Conservation (phyloP, 495 filamentous ascomycete species). For the Hyaloscypha bicolor region DNA sequence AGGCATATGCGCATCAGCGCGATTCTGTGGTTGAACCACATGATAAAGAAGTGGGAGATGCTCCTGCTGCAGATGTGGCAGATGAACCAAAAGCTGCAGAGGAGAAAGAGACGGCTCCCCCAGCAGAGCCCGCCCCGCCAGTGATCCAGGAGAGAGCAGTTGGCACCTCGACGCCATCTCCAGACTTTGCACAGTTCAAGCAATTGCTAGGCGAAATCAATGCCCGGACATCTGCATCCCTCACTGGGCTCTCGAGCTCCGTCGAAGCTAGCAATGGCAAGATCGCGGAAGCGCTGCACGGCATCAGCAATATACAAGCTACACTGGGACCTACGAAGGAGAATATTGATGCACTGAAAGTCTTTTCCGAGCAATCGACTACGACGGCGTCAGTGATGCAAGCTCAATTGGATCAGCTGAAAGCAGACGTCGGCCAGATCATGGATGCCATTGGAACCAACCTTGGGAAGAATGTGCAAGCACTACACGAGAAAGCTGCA, state of each 20-base stretch:
- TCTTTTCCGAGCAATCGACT: conserved; percentile 24
- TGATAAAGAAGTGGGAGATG: background rate
- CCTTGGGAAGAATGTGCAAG: conserved; percentile 20
- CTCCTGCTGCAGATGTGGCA: background rate
- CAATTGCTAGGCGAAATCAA: conserved; percentile 22
- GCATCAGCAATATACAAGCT: conserved; percentile 18
- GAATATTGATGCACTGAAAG: conserved; percentile 18
- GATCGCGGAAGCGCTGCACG: conserved; percentile 21
- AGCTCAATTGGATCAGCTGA: conserved; percentile 32
- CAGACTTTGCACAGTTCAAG: conserved; percentile 21
- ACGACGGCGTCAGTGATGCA: conserved; percentile 27
- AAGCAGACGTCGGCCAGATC: conserved; percentile 25
- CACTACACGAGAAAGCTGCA: conserved; percentile 14
- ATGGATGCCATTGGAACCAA: conserved; percentile 22
- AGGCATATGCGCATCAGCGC: conserved; percentile 1
- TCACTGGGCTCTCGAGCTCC: conserved; percentile 28
- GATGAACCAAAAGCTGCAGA: background rate
- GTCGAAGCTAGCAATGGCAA: conserved; percentile 27
- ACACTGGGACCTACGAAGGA: conserved; percentile 20
- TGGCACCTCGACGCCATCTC: background rate
- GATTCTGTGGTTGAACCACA: conserved; percentile 12
- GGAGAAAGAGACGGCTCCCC: conserved; percentile 1
- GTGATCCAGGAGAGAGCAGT: background rate
- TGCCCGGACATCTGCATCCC: conserved; percentile 16
- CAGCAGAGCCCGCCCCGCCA: background rate